These are phyloP conservation scores for Fusarium veterinarium DNA, from an alignment of 2,329 filamentous ascomycete species.

Conservation along the genomic window DNA sequence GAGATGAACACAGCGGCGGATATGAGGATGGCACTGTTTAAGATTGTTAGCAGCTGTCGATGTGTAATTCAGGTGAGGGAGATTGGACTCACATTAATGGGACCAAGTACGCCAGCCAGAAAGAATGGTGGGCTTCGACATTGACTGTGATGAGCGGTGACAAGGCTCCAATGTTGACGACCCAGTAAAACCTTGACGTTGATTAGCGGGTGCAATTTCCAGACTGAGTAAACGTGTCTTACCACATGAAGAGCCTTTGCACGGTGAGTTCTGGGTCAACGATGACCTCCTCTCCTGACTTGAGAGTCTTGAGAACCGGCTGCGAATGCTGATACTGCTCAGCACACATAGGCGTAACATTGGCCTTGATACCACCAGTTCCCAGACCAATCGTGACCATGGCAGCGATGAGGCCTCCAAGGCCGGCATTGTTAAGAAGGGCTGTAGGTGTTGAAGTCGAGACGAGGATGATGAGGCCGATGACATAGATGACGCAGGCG, in stretches of 20 bases:
- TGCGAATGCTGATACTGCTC: slow-evolving; percentile 4
- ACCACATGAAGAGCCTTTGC: slow-evolving; percentile 11
- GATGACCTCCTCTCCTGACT: neutral
- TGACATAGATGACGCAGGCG: neutral
- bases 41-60: neutral
- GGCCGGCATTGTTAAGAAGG: neutral
- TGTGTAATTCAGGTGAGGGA: too few species aligned
- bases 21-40: neutral
- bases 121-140: neutral
- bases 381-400: neutral
- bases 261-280: slow-evolving; percentile 5
- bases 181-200: neutral
- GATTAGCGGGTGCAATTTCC: accelerated
- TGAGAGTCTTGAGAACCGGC: slow-evolving; percentile 1
- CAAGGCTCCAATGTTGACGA: slow-evolving; percentile 5
- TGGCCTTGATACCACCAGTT: neutral
- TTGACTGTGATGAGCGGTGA: slow-evolving; percentile 10
- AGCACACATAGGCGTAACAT: slow-evolving; percentile 7
- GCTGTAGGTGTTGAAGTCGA: neutral
- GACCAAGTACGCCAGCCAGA: neutral
- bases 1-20: neutral
- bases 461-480: slow-evolving; percentile 1
- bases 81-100: neutral
- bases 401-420: neutral
- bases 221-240: accelerated